Evolutionary conservation across 805 yeast species (phyloP).

Genomic region (Pichia insulana): DNA sequence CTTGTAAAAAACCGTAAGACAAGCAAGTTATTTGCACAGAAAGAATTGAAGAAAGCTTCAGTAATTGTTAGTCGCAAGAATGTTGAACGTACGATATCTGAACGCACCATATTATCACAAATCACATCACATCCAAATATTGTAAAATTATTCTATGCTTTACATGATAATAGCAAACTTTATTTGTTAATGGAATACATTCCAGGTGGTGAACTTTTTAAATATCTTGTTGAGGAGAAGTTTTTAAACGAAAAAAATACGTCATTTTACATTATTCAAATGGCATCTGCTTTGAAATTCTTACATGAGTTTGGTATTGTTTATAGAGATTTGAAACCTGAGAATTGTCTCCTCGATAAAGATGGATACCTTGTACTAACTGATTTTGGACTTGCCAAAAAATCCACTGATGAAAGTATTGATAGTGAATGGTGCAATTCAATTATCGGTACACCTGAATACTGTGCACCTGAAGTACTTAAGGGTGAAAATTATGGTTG

Average conservation of each 20-base stretch:
- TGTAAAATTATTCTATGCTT: constrained; percentile 73
- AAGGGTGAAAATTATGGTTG: constrained; percentile 69
- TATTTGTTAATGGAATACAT: constrained; percentile 72
- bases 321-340: constrained; percentile 83
- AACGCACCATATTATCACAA: constrained; percentile 54
- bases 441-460: constrained; percentile 69
- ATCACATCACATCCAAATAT: constrained; percentile 70
- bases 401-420: constrained; percentile 23
- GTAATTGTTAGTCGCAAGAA: constrained; percentile 44
- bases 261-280: constrained; percentile 71
- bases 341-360: constrained; percentile 69
- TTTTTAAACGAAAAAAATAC: constrained; percentile 51
- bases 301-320: constrained; percentile 72
- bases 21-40: constrained; percentile 69
- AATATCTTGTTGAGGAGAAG: constrained; percentile 40
- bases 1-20: constrained; percentile 56
- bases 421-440: constrained; percentile 40
- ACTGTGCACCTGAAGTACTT: constrained; percentile 83
- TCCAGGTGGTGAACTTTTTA: constrained; percentile 84
- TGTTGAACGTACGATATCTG: constrained; percentile 69
- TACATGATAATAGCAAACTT: constrained; percentile 67
- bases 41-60: constrained; percentile 73
- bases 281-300: constrained; percentile 67
- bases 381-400: constrained; percentile 73
- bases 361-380: constrained; percentile 74